Evolutionary conservation across 2,329 filamentous ascomycete species (phyloP).

Genomic region (Pseudophaeomoniella oleicola): DNA sequence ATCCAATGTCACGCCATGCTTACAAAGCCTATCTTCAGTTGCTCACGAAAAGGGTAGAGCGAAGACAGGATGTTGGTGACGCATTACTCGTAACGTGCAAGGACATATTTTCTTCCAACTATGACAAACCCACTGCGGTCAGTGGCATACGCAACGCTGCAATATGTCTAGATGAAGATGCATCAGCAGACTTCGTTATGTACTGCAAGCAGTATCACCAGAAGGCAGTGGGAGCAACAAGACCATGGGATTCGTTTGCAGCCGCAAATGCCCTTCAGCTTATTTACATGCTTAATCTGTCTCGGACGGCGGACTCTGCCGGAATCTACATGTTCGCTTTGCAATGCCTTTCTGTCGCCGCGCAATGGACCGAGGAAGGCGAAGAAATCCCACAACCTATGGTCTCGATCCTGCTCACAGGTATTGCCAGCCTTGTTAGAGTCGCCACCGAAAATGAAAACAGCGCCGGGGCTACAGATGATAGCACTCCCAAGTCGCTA

Average conservation of each 20-base stretch:
- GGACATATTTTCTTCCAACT: constrained; percentile 25
- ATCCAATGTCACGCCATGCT: constrained; percentile 26
- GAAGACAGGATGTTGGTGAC: constrained; percentile 13
- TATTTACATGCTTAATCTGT: neutral
- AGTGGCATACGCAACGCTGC: constrained; percentile 21
- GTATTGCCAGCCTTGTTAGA: neutral
- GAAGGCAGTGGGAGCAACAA: constrained; percentile 11
- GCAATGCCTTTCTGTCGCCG: neutral
- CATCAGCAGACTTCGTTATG: constrained; percentile 13
- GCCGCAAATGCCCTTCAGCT: neutral
- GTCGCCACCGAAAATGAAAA: too few relatives aligned
- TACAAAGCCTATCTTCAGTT: constrained; percentile 22
- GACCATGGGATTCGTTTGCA: constrained; percentile 2
- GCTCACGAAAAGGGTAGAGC: constrained; percentile 13
- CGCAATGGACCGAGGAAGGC: neutral
- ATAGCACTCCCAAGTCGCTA: too few relatives aligned
- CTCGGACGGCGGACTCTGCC: neutral
- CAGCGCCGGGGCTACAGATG: too few relatives aligned
- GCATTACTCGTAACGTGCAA: constrained; percentile 23
- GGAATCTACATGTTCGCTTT: neutral
- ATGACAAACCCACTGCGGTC: constrained; percentile 29
- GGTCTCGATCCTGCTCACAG: neutral
- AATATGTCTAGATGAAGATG: constrained; percentile 4
- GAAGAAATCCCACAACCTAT: neutral
- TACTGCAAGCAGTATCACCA: constrained; percentile 15